Evolutionary conservation across 2,329 filamentous ascomycete genomes (phyloP).

Genomic region (Rasamsonia emersonii): DNA sequence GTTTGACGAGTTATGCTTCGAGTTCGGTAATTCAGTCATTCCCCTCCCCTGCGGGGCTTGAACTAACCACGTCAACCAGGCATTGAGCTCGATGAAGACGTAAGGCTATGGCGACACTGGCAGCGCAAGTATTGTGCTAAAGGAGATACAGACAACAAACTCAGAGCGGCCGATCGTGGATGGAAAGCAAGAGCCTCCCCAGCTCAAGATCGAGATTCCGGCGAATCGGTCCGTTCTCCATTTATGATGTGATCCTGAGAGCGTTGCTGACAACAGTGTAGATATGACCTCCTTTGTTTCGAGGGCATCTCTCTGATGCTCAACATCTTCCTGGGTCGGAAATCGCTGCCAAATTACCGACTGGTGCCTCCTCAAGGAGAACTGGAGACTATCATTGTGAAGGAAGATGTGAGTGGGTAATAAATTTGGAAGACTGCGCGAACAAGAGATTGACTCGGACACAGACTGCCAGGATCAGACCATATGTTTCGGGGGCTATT

Average conservation of each 20-base stretch:
- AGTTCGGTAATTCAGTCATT: slow-evolving; percentile 58
- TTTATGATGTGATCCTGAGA: slow-evolving; percentile 2
- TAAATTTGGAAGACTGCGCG: slow-evolving; percentile 3
- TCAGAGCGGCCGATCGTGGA: slow-evolving; percentile 64
- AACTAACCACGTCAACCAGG: slow-evolving; percentile 34
- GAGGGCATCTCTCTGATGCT: slow-evolving; percentile 94
- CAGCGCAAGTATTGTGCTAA: not conserved
- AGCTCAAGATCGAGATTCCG: slow-evolving; percentile 96
- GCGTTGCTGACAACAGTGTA: slow-evolving; percentile 18
- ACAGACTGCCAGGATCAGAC: slow-evolving; percentile 67
- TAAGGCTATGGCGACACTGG: slow-evolving; percentile 18
- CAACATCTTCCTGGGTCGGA: slow-evolving; percentile 81
- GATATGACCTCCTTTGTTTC: slow-evolving; percentile 89
- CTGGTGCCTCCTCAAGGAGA: slow-evolving; percentile 66
- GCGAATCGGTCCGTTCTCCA: slow-evolving; percentile 66
- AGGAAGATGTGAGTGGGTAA: slow-evolving; percentile 46
- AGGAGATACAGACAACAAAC: slow-evolving; percentile 53
- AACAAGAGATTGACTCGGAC: slow-evolving; percentile 2
- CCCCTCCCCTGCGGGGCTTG: slow-evolving; percentile 12
- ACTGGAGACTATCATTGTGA: slow-evolving; percentile 72
- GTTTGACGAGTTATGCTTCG: slow-evolving; percentile 96
- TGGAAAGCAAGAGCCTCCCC: slow-evolving; percentile 75
- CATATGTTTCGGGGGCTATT: slow-evolving; percentile 82
- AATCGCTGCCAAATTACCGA: slow-evolving; percentile 68
- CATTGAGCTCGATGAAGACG: slow-evolving; percentile 94